These are phyloP conservation scores for Lavandula angustifolia DNA, from an alignment of 257 asterid species.

Conservation along the genomic window DNA sequence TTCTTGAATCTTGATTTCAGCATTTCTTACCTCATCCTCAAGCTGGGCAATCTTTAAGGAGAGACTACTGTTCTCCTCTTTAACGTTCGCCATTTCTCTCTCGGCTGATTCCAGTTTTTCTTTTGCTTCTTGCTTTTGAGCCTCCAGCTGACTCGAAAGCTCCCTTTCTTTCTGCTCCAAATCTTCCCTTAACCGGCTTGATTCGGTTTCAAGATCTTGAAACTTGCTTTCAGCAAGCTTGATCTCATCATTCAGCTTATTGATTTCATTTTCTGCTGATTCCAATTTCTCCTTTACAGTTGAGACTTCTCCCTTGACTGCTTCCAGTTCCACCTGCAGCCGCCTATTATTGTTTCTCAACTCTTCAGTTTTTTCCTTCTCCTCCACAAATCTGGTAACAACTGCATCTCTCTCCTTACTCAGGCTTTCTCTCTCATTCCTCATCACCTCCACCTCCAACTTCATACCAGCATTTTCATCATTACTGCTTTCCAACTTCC, in stretches of 20 bases:
- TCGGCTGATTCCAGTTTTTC: constrained; percentile 33
- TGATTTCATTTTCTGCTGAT: constrained; percentile 46
- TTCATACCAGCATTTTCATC: constrained; percentile 59
- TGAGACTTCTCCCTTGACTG: constrained; percentile 42
- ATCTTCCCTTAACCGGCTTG: constrained; percentile 43
- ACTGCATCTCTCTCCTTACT: constrained; percentile 46
- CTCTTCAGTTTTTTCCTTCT: constrained; percentile 45
- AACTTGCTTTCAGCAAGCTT: constrained; percentile 43
- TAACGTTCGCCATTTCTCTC: constrained; percentile 19
- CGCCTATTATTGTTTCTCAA: constrained; percentile 35
- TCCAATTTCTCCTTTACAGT: constrained; percentile 42
- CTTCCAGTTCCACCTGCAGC: constrained; percentile 50
- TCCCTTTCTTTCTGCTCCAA: constrained; percentile 27
- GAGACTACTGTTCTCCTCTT: constrained; percentile 43
- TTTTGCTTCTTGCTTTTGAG: constrained; percentile 41
- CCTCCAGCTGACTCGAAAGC: constrained; percentile 25
- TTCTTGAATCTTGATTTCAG: constrained; percentile 47
- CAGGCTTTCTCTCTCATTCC: constrained; percentile 37
- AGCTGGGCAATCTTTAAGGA: constrained; percentile 38
- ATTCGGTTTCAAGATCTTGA: constrained; percentile 43
- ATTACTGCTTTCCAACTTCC: constrained; percentile 43
- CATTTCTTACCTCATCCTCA: constrained; percentile 39
- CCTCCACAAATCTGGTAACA: constrained; percentile 41
- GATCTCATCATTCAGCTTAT: constrained; percentile 41
- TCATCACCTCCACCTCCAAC: constrained; percentile 46